phyloP scores from a whole-genome alignment of 768 basidiomycete genomes.

The Calocybe indica region DNA sequence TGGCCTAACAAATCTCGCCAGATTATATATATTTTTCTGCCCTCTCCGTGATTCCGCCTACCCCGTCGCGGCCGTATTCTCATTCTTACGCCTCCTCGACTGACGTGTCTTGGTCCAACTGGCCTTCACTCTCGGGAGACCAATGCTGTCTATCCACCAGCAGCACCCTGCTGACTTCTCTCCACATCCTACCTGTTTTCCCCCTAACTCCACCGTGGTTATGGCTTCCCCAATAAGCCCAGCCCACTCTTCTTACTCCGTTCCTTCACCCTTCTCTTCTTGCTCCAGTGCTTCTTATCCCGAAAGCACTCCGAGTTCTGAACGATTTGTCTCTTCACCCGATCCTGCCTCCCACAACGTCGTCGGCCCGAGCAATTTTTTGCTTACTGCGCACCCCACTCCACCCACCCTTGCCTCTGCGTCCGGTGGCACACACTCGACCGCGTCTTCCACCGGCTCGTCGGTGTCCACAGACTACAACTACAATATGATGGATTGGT shows the following conservation, averaged over 20 bases:
- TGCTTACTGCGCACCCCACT: conserved; percentile 5
- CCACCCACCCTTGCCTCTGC: conserved; percentile 10
- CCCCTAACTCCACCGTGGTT: conserved; percentile 4
- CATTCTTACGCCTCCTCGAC: no score
- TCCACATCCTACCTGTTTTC: conserved; percentile 5
- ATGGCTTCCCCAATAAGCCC: conserved; percentile 27
- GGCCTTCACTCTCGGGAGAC: not conserved
- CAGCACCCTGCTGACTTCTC: conserved; percentile 3
- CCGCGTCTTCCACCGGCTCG: conserved; percentile 7
- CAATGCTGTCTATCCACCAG: conserved; percentile 7
- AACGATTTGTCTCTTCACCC: conserved; percentile 14
- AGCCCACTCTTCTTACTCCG: conserved; percentile 29
- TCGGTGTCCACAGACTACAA: conserved; percentile 7
- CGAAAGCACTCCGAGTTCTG: conserved; percentile 30
- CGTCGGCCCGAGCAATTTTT: conserved; percentile 3
- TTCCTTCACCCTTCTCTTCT: conserved; percentile 33
- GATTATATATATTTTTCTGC: conserved; percentile 1
- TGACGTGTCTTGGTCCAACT: no score
- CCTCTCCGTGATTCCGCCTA: no score
- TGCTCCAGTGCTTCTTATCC: conserved; percentile 26
- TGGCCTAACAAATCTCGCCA: conserved; percentile 1
- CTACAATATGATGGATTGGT: conserved; percentile 12
- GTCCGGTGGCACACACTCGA: conserved; percentile 11
- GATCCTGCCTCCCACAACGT: conserved; percentile 5
- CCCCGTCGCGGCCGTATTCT: no score